Evolutionary conservation across 2,329 filamentous ascomycete genomes (phyloP), one percentile per base, ranked within the genome.

Genomic region (Monilinia polystroma): DNA sequence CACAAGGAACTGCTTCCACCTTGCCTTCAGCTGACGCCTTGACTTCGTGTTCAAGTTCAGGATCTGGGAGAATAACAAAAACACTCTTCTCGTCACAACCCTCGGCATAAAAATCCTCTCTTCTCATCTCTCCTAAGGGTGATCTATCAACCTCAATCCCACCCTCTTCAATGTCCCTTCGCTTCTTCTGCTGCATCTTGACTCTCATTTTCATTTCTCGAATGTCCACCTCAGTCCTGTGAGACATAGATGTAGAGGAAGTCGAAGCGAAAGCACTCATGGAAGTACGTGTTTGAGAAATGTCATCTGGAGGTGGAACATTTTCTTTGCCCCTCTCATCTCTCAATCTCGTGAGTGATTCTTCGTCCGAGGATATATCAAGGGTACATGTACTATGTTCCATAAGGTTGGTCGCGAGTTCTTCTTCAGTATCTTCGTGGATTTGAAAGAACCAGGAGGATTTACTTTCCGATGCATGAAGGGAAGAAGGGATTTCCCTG

Each of bases 391-490:
- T 94, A 66, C 90, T 90, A 80, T 97, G 94, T 78, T 97, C 91
- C 80, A 98, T 91, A 51, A 97, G 81, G 74, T 96, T 97, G 73
- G 93, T 92, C 79, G 95, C 91, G 76, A 96, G 90, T 76, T 97
- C 91, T 76, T 97, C 91, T 10, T 90, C 86, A 0, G 91, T 92
- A 78, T 99, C 94, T 76, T 97, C 92, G 76, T 97, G 89, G 74
- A 99, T 98, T 68, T 94, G 90, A 76, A 99, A 98, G 81, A 90
- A 90, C 93, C 93, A 97, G 67, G 84, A 84, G 45, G 86, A 83
- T 75, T 90, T 85, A 73, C 83, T 77, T 64, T 84, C 81, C 29
- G 81, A 75, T 68, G 81, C 80, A 38, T 23, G 53, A 78, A 70
- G 47, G 84, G 75, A 52, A 69, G 68, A 72, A 58, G 71, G 59